These are phyloP conservation scores for Phaseolus coccineus DNA, from an alignment of 331 rosid species.

Conservation along the genomic window DNA sequence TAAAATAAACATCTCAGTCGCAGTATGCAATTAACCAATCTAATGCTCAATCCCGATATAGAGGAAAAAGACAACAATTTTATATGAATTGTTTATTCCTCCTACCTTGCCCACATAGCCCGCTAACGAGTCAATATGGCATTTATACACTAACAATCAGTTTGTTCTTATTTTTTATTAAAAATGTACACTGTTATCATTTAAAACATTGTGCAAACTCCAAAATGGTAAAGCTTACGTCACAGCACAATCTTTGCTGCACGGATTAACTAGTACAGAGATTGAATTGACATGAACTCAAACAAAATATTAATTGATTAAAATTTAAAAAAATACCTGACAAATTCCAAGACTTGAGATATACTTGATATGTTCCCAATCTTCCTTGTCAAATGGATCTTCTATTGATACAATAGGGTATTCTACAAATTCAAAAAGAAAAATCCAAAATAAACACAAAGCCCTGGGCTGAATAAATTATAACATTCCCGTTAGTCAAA, in stretches of 20 bases:
- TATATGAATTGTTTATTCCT: neutral
- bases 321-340: conserved; percentile 62
- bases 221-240: conserved; percentile 27
- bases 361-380: conserved; percentile 80
- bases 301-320: conserved; percentile 42
- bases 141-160: conserved; percentile 15
- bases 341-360: conserved; percentile 73
- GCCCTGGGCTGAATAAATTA: conserved; percentile 31
- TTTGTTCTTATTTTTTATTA: conserved; percentile 15
- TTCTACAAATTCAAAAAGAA: conserved; percentile 55
- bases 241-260: conserved; percentile 21
- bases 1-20: conserved; percentile 26
- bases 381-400: conserved; percentile 97
- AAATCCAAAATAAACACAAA: conserved; percentile 38
- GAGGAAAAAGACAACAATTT: conserved; percentile 8
- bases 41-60: neutral
- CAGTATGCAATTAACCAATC: neutral
- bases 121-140: conserved; percentile 6
- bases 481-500: conserved; percentile 15
- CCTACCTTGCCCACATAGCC: neutral
- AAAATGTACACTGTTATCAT: neutral
- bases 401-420: conserved; percentile 87
- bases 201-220: conserved; percentile 10
- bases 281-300: conserved; percentile 27
- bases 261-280: conserved; percentile 33